Percentiles rank a stretch among this genome's conserved stretches.
Conservation (phyloP, 2,329 filamentous ascomycete species). For the Blumeria graminis region DNA sequence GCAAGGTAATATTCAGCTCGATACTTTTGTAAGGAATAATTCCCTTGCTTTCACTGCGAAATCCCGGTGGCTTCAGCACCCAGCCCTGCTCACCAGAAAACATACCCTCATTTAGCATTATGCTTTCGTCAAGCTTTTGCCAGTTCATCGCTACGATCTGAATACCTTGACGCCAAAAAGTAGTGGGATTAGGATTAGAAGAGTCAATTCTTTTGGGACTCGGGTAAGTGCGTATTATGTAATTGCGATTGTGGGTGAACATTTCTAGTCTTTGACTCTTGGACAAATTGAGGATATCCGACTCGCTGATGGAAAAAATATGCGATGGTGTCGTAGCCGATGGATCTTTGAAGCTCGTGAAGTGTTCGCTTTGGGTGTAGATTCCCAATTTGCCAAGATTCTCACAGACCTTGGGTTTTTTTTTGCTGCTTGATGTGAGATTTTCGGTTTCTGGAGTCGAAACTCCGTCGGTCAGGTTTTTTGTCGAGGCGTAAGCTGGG, state of each 20-base stretch:
- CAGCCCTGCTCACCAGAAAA: constrained; percentile 62
- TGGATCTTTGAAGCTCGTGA: constrained; percentile 44
- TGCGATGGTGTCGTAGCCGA: constrained; percentile 33
- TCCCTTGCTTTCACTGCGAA: constrained; percentile 23
- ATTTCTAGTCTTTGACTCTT: constrained; percentile 29
- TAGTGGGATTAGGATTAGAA: constrained; percentile 63
- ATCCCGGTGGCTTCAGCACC: constrained; percentile 62
- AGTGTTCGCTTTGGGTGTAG: constrained; percentile 71
- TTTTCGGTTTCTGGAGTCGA: constrained; percentile 14
- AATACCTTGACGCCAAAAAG: constrained; percentile 72
- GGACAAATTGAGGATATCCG: constrained; percentile 37
- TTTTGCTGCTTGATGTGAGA: constrained; percentile 6
- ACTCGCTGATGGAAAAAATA: constrained; percentile 44
- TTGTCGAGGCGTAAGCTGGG: no score
- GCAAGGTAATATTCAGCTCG: constrained; percentile 44
- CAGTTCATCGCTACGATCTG: constrained; percentile 88
- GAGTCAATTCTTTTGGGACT: constrained; percentile 60
- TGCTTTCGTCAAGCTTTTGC: constrained; percentile 74
- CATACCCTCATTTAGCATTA: constrained; percentile 93
- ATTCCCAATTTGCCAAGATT: constrained; percentile 52
- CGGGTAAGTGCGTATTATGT: constrained; percentile 72
- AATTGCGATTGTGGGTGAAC: constrained; percentile 61
- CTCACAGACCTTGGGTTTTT: constrained; percentile 35
- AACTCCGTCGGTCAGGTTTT: constrained; percentile 7
- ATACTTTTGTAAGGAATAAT: constrained; percentile 25